Evolutionary conservation across 2,329 filamentous ascomycete genomes (phyloP).

Genomic region (Paracoccidioides brasiliensis): DNA sequence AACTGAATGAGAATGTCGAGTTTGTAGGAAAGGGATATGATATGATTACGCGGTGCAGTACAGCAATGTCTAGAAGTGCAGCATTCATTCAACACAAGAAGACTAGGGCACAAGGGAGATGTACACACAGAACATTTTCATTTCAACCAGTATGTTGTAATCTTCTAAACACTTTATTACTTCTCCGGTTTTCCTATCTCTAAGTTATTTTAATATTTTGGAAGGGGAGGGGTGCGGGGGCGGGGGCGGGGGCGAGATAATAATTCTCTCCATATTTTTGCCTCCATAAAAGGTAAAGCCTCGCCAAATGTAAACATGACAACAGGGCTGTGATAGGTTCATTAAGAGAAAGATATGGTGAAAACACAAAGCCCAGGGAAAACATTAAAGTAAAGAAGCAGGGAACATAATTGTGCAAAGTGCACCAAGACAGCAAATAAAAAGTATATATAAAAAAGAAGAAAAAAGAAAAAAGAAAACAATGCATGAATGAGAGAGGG

Average conservation of each 20-base stretch:
- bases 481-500: slow-evolving; percentile 2
- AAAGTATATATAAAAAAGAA: neutral
- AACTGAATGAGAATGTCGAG: too few species aligned
- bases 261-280: neutral
- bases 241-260: neutral
- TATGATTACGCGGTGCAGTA: too few species aligned
- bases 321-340: neutral
- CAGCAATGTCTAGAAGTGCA: too few species aligned
- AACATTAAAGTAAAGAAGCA: neutral
- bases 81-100: too few species aligned
- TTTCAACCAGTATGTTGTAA: too few species aligned
- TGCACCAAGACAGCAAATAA: neutral
- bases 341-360: neutral
- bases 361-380: neutral
- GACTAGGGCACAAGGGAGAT: too few species aligned
- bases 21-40: too few species aligned
- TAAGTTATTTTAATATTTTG: too few species aligned
- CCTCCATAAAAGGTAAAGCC: neutral
- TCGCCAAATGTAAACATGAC: neutral
- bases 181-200: too few species aligned
- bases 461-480: neutral
- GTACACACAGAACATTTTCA: too few species aligned
- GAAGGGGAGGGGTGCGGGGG: too few species aligned
- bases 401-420: neutral
- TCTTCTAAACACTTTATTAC: too few species aligned